These are phyloP conservation scores for Nakazawaea holstii DNA, from an alignment of 805 yeast species.

Conservation along the genomic window DNA sequence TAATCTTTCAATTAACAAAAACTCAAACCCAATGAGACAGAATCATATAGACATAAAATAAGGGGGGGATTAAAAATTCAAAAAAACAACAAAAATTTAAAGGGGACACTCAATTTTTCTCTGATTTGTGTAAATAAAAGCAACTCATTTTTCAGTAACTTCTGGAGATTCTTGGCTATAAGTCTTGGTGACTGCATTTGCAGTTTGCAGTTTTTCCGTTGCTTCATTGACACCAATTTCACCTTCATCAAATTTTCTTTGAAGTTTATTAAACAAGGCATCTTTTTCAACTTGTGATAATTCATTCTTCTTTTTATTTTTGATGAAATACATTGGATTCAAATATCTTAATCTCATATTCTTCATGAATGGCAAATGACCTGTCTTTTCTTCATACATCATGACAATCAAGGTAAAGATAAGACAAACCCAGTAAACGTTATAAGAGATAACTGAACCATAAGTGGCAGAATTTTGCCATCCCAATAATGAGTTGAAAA, in stretches of 20 bases:
- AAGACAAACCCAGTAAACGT: constrained; percentile 77
- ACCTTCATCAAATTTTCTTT: constrained; percentile 23
- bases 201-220: background rate
- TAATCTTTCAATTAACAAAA: background rate
- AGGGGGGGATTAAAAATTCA: constrained; percentile 1
- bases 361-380: constrained; percentile 71
- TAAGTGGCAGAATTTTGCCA: constrained; percentile 97
- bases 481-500: constrained; percentile 88
- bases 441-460: constrained; percentile 87
- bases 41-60: background rate
- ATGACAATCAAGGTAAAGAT: constrained; percentile 51
- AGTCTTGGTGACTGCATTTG: background rate
- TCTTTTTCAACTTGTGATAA: constrained; percentile 47
- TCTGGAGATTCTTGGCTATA: background rate
- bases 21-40: background rate
- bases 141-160: background rate
- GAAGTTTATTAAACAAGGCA: constrained; percentile 42
- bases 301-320: constrained; percentile 59
- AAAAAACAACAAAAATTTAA: background rate
- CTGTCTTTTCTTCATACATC: constrained; percentile 79
- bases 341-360: constrained; percentile 40
- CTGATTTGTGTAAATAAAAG: background rate
- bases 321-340: constrained; percentile 72
- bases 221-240: constrained; percentile 24
- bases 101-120: constrained; percentile 12